Conservation (phyloP, 768 basidiomycete genomes). For the Sutorius australiensis region DNA sequence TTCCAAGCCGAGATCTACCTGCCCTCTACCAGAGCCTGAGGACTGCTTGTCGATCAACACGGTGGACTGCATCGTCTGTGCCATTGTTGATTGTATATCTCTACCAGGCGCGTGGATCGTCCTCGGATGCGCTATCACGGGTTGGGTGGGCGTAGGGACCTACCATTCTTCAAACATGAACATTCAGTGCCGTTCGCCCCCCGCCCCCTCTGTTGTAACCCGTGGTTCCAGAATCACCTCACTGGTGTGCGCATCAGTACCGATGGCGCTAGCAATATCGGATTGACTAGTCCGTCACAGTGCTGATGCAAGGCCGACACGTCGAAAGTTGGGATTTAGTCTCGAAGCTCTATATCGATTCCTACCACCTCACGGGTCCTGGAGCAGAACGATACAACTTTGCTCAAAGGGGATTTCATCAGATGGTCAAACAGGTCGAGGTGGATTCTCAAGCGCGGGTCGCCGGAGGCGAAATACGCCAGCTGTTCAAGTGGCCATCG, state of each 20-base stretch:
- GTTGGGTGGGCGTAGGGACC: background rate
- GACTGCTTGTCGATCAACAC: background rate
- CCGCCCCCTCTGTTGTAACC: background rate
- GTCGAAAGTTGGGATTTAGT: background rate
- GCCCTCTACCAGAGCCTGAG: background rate
- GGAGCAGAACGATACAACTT: background rate
- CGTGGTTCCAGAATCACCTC: background rate
- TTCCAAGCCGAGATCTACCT: background rate
- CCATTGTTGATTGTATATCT: background rate
- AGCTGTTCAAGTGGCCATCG: background rate
- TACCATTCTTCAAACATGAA: background rate
- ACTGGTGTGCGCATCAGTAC: background rate
- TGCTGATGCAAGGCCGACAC: conserved; percentile 1
- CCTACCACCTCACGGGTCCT: background rate
- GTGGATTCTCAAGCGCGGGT: background rate
- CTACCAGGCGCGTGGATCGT: background rate
- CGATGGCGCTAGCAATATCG: background rate
- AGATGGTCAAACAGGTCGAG: background rate
- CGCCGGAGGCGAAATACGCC: background rate
- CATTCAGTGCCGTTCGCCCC: background rate
- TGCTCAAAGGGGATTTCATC: background rate
- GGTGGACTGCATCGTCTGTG: background rate
- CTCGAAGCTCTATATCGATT: background rate
- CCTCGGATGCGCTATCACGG: background rate
- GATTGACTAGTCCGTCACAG: background rate